Percentiles rank a stretch among this genome's conserved stretches.
phyloP scores from a whole-genome alignment of 495 filamentous ascomycete species.

The Apiosordaria backusii region DNA sequence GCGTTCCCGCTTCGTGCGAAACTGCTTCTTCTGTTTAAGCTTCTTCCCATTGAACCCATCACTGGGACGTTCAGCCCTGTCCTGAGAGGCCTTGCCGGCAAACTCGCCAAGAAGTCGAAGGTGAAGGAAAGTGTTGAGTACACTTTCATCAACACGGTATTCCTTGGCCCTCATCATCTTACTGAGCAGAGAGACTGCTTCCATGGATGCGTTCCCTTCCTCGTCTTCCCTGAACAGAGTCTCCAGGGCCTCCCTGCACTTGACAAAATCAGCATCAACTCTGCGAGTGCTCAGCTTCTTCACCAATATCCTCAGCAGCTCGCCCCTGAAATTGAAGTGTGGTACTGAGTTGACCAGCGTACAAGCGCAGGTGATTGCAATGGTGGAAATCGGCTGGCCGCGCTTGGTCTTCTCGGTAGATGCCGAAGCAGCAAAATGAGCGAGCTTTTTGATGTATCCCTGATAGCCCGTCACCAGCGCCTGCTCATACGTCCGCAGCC shows the following conservation, averaged over 20 bases:
- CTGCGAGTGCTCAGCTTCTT: conserved; percentile 69
- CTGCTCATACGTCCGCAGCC: conserved; percentile 77
- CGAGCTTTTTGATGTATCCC: conserved; percentile 71
- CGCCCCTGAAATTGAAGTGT: conserved; percentile 93
- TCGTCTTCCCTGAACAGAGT: conserved; percentile 81
- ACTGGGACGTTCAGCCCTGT: conserved; percentile 60
- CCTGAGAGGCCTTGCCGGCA: conserved; percentile 70
- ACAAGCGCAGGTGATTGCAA: conserved; percentile 84
- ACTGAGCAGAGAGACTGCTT: conserved; percentile 76
- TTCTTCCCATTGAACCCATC: conserved; percentile 55
- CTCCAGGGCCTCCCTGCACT: conserved; percentile 76
- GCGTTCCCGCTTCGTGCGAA: conserved; percentile 48
- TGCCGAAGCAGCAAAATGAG: conserved; percentile 54
- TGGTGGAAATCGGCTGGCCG: conserved; percentile 50
- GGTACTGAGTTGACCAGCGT: conserved; percentile 72
- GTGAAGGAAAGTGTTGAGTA: conserved; percentile 87
- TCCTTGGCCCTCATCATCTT: conserved; percentile 91
- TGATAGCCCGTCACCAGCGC: conserved; percentile 77
- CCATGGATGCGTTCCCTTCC: conserved; percentile 80
- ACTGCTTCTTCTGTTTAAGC: conserved; percentile 63
- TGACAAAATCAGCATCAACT: conserved; percentile 67
- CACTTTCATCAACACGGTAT: conserved; percentile 75
- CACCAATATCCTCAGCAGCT: conserved; percentile 81
- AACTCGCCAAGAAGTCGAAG: conserved; percentile 87
- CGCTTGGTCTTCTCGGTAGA: conserved; percentile 30